Evolutionary conservation across 1,284 basidiomycete genomes (phyloP).

Genomic region (Cryptococcus sp.): DNA sequence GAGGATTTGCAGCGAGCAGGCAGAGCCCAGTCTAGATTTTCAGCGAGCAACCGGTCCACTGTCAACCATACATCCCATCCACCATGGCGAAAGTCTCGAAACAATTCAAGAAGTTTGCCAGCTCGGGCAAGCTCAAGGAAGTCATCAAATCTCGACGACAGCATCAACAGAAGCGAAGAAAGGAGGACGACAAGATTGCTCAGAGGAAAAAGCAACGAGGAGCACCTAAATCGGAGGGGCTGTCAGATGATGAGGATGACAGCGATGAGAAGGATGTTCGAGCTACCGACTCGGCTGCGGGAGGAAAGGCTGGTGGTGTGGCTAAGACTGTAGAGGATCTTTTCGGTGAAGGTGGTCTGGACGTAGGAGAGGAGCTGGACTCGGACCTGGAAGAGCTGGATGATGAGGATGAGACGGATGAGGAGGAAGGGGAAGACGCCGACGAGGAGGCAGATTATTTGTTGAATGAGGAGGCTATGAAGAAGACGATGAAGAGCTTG

Average conservation of each 20-base stretch:
- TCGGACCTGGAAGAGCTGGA: slow-evolving; percentile 58
- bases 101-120: slow-evolving; percentile 76
- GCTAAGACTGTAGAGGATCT: slow-evolving; percentile 69
- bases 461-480: slow-evolving; percentile 61
- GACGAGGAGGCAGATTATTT: slow-evolving; percentile 53
- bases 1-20: too few species aligned
- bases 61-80: not conserved
- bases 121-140: slow-evolving; percentile 79
- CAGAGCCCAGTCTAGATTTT: too few species aligned
- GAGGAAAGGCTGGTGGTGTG: slow-evolving; percentile 37
- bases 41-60: not conserved
- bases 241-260: slow-evolving; percentile 46
- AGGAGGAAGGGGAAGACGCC: slow-evolving; percentile 26
- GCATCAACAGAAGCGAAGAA: slow-evolving; percentile 66
- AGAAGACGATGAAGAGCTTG: slow-evolving; percentile 72
- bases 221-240: slow-evolving; percentile 43
- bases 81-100: slow-evolving; percentile 62
- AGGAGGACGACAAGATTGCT: slow-evolving; percentile 55
- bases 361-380: slow-evolving; percentile 18
- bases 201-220: slow-evolving; percentile 42
- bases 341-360: slow-evolving; percentile 52
- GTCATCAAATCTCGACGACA: slow-evolving; percentile 72
- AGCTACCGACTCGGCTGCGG: slow-evolving; percentile 44
- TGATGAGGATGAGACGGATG: slow-evolving; percentile 49
- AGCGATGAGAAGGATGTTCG: slow-evolving; percentile 40